Conservation (phyloP, 352 stramenopile genomes). For the Saprolegnia diclina region DNA sequence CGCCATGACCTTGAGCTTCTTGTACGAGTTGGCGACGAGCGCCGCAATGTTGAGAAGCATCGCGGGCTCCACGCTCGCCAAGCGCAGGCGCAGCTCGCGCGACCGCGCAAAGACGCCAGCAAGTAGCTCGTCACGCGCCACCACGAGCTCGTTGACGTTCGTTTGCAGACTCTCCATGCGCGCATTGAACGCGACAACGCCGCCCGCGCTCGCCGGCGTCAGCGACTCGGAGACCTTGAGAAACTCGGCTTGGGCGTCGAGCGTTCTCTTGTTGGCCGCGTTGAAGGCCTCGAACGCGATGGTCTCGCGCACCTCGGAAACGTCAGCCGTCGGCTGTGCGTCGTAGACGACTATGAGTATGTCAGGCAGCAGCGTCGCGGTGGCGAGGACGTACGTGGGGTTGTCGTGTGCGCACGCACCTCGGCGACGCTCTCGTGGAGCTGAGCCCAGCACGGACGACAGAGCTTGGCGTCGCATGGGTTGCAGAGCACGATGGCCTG, state of each 20-base stretch:
- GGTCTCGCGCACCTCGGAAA: not conserved
- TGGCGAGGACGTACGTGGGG: no score
- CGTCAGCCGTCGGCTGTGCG: not conserved
- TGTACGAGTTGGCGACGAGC: not conserved
- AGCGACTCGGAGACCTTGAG: not conserved
- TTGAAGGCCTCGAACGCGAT: not conserved
- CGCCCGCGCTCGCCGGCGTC: not conserved
- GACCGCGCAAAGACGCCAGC: not conserved
- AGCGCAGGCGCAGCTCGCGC: not conserved
- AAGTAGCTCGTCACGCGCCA: not conserved
- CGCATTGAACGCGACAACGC: not conserved
- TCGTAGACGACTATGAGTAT: no score
- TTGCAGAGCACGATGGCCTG: no score
- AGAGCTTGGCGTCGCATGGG: no score
- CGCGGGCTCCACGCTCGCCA: not conserved
- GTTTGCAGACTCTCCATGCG: not conserved
- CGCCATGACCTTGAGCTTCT: slow-evolving; percentile 19
- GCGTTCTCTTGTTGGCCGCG: not conserved
- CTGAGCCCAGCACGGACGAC: no score
- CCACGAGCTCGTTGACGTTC: not conserved
- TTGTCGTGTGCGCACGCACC: no score
- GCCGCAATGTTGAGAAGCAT: not conserved
- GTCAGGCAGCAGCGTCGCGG: no score
- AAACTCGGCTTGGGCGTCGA: not conserved
- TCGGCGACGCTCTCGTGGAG: no score